phyloP scores from a whole-genome alignment of 352 stramenopile genomes.

The Aphanomyces astaci region DNA sequence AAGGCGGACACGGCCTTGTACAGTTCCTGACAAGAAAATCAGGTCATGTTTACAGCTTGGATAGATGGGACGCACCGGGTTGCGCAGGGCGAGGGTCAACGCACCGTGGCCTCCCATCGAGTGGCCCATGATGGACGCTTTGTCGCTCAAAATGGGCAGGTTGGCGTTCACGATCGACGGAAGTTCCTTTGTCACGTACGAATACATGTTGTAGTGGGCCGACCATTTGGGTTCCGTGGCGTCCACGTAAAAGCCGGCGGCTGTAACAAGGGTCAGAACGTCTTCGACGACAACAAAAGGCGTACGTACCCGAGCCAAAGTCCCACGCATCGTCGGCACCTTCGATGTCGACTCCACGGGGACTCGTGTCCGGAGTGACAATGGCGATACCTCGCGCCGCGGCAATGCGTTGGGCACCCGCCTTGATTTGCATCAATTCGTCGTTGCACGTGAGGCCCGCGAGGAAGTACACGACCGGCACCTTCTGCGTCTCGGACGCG shows the following conservation, averaged over 20 bases:
- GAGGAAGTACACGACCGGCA: constrained; percentile 92
- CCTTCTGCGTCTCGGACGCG: constrained; percentile 54
- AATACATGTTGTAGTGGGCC: constrained; percentile 96
- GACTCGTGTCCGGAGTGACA: constrained; percentile 93
- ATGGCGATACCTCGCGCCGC: constrained; percentile 89
- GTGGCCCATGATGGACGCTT: constrained; percentile 92
- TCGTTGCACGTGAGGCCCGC: constrained; percentile 95
- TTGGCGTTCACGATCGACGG: constrained; percentile 82
- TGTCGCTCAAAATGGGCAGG: constrained; percentile 77
- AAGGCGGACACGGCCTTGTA: constrained; percentile 95
- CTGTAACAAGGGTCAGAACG: neutral
- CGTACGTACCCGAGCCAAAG: constrained; percentile 84
- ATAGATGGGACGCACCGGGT: constrained; percentile 38
- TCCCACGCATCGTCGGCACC: constrained; percentile 95
- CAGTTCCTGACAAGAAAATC: constrained; percentile 34
- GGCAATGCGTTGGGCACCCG: constrained; percentile 83
- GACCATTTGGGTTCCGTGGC: constrained; percentile 90
- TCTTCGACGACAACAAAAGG: neutral
- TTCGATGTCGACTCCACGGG: constrained; percentile 84
- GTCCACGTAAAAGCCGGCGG: constrained; percentile 96
- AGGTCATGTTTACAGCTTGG: neutral
- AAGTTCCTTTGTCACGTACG: constrained; percentile 95
- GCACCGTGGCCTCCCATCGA: constrained; percentile 97
- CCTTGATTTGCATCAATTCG: constrained; percentile 95
- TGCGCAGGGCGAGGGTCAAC: constrained; percentile 91